Evolutionary conservation across 164 flowering plant species (phyloP), one percentile per base, ranked within the genome.

Genomic region (Tinospora cordifolia): DNA sequence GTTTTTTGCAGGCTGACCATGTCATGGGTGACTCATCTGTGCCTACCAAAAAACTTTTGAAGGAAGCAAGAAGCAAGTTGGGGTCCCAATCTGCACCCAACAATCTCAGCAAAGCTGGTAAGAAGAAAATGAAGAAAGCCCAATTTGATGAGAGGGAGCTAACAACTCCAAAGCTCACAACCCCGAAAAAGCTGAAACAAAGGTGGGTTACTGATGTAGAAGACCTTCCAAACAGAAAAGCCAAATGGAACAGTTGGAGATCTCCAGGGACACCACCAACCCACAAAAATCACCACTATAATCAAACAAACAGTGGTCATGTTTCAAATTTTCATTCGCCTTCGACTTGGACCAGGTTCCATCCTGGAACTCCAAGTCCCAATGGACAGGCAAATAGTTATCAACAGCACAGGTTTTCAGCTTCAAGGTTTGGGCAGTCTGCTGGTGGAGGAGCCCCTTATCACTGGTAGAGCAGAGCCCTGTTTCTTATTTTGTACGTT

Each of bases 171-270:
- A 70, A 47, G 38, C 27, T 41, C 8, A 60, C 64, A 34, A 71
- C 83, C 2, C 68, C 85, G 26, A 70, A 47, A 34, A 88, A 86
- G 66, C 17, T 81, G 21, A 87, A 80, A 57, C 78, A 68, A 6
- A 79, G 85, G 74, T 87, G 88, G 91, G 75, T 68, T 30, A 66
- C 80, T 6, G 87, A 86, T 69, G 79, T 83, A 44, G 83, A 80
- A 60, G 82, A 84, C 47, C 41, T 30, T 15, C 67, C 75, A 25
- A 21, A 54, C 40, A 49, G 75, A 65, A 76, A 73, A 62, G 19
- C 26, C 62, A 71, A 62, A 66, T 62, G n/a, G 62, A 77, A 70
- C 58, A 65, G 62, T 41, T 79, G 84, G 87, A 75, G 67, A 34
- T 84, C 86, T 66, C 85, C 90, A 30, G 71, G 77, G 60, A 84